Evolutionary conservation across 1,284 basidiomycete species (phyloP).

Genomic region (Earliella scabrosa): DNA sequence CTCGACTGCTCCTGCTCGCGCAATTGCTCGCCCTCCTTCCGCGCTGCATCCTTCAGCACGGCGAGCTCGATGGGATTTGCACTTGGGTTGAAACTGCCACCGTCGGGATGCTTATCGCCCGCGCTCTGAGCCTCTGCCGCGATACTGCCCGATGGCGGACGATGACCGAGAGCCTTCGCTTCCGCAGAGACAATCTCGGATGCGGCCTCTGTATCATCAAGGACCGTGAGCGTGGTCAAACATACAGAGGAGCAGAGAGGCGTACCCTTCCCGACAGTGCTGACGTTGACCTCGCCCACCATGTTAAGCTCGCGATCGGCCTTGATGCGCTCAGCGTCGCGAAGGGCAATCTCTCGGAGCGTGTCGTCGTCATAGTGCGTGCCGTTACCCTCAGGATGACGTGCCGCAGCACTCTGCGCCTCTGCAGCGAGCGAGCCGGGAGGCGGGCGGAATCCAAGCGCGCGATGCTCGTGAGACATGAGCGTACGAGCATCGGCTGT

Average conservation of each 20-base stretch:
- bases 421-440: conserved; percentile 25
- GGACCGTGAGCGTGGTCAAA: no score
- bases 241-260: neutral
- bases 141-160: conserved; percentile 36
- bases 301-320: conserved; percentile 27
- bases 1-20: conserved; percentile 8
- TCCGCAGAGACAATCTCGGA: conserved; percentile 22
- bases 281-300: conserved; percentile 27
- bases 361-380: conserved; percentile 22
- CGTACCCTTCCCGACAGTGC: conserved; percentile 28
- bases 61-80: conserved; percentile 16
- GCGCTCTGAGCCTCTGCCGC: conserved; percentile 36
- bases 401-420: conserved; percentile 33
- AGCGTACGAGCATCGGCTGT: conserved; percentile 34
- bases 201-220: conserved; percentile 23
- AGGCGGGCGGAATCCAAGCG: conserved; percentile 38
- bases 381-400: conserved; percentile 26
- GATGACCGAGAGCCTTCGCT: conserved; percentile 36
- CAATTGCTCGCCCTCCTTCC: conserved; percentile 17
- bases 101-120: conserved; percentile 32
- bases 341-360: conserved; percentile 25
- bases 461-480: conserved; percentile 40
- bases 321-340: conserved; percentile 29
- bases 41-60: conserved; percentile 19
- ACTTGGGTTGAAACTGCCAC: conserved; percentile 17